Evolutionary conservation across 164 flowering plant species (phyloP), one percentile per base, ranked within the genome.

Genomic region (Chimonanthus salicifolius): DNA sequence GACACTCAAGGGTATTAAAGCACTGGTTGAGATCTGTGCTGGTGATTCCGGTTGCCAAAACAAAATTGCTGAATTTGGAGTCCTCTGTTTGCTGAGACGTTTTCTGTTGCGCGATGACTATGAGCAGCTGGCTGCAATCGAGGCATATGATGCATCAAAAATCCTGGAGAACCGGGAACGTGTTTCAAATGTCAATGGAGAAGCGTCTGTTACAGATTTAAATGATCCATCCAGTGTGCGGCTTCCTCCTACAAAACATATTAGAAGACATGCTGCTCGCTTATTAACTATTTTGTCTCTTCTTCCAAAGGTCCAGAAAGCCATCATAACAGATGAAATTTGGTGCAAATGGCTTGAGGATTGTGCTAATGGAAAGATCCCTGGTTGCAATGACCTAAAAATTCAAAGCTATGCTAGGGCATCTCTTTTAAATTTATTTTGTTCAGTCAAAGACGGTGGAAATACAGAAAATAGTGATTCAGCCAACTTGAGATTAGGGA

Each of bases 271-370:
- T 86, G 97, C 97, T 71, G 97, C 95, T 64, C 78, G 98, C 64
- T 81, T 96, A 58, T 83, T 96, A n/a, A 86, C 89, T 58, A 82
- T 88, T 58, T 86, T 96, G 68, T 96, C 99, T 6, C 80, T 83
- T 58, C 90, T 90, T 79, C 97, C 97, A 49, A 87, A 92, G 72
- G 97, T 88, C 49, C 87, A 86, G 82, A 84, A 91, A 77, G 82
- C 64, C 48, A 80, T 96, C 69, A 3, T 77, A 58, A 84, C 77
- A 13, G 99, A 96, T 82, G 83, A 86, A 79, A 70, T 73, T 72
- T 90, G 89, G 97, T 89, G 89, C 80, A 84, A 82, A 71, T 96
- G 99, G 99, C 97, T 96, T 78, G 97, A 92, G 67, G 95, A 92
- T 54, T 96, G 99, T 87, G 97, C 99, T 20, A 83, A 80, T 79